Base-by-base conservation (phyloP, 139 green algal genomes). In the Chlamydomonas eustigma region DNA sequence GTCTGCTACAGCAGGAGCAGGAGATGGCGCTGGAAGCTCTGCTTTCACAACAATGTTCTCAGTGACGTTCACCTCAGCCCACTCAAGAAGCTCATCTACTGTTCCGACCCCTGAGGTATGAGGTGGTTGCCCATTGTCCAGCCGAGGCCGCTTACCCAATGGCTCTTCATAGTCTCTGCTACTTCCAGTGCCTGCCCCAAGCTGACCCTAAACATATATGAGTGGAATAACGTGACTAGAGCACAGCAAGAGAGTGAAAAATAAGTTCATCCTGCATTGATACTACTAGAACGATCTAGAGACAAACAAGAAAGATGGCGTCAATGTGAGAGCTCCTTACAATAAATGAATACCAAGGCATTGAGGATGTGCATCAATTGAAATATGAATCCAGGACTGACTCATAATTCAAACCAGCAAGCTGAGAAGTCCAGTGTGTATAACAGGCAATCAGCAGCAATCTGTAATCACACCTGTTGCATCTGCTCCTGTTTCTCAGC, bases 401-500 rank as follows among this genome's bases (percentile, higher is more conserved):
- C n/a, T n/a, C n/a, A n/a, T n/a, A n/a, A n/a, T n/a, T n/a, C n/a
- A n/a, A n/a, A n/a, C n/a, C n/a, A n/a, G n/a, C n/a, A n/a, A n/a
- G n/a, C n/a, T n/a, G n/a, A n/a, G n/a, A n/a, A n/a, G n/a, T n/a
- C n/a, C n/a, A n/a, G n/a, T n/a, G n/a, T n/a, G n/a, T n/a, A 58
- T 28, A 58, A 18, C 44, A 58, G 12, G 44, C 18, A 18, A 12
- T 18, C 12, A 12, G 44, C 18, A 18, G 12, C 44, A 58, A 58
- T 12, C 18, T 12, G 12, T 12, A 28, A 18, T 18, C 44, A 12
- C 18, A 58, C 44, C 2, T 39, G 37, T 37, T 36, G 34, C 34
- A 30, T 0, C 35, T 34, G 34, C 25, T n/a, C 28, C 3, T 51
- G 30, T 58, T 78, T 75, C 63, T 80, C 75, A 32, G 67, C 12